Percentiles rank a stretch among this genome's conserved stretches.
phyloP scores from a whole-genome alignment of 768 basidiomycete species.

The Tremella mesenterica region DNA sequence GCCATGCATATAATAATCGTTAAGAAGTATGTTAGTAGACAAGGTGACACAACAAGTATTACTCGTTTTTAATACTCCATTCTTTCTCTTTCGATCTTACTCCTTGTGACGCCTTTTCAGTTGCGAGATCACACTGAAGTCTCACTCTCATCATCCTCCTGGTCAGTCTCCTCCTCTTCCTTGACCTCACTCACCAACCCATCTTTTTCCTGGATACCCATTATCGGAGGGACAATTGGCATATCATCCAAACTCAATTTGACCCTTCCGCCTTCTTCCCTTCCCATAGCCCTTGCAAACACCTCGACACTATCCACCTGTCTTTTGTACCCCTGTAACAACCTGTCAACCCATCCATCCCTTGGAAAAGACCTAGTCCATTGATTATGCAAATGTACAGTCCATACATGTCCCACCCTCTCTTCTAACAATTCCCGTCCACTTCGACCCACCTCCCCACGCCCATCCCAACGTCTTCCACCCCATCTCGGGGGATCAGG shows the following conservation, averaged over 20 bases:
- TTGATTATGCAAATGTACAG: conserved; percentile 88
- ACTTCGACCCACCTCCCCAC: conserved; percentile 23
- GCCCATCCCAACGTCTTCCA: conserved; percentile 54
- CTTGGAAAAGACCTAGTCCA: conserved; percentile 81
- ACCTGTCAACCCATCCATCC: conserved; percentile 76
- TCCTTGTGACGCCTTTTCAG: background rate
- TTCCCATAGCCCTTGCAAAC: conserved; percentile 2
- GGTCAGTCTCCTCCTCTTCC: background rate
- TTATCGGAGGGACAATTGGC: background rate
- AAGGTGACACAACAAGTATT: background rate
- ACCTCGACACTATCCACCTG: conserved; percentile 29
- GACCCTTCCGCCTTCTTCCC: background rate
- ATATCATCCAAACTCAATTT: background rate
- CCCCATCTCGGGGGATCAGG: conserved; percentile 56
- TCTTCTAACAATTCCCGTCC: conserved; percentile 49
- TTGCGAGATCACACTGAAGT: background rate
- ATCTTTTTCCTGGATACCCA: background rate
- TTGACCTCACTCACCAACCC: background rate
- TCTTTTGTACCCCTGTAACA: conserved; percentile 48
- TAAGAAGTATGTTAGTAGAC: background rate
- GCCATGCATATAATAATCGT: background rate
- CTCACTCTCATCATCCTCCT: background rate
- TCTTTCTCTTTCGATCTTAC: background rate
- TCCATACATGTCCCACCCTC: conserved; percentile 59
- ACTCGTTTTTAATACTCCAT: background rate